A percentile compares a stretch with the other conserved stretches of the same genome.
These are phyloP conservation scores for Moringa oleifera DNA, from an alignment of 345 rosid species.

Conservation along the genomic window DNA sequence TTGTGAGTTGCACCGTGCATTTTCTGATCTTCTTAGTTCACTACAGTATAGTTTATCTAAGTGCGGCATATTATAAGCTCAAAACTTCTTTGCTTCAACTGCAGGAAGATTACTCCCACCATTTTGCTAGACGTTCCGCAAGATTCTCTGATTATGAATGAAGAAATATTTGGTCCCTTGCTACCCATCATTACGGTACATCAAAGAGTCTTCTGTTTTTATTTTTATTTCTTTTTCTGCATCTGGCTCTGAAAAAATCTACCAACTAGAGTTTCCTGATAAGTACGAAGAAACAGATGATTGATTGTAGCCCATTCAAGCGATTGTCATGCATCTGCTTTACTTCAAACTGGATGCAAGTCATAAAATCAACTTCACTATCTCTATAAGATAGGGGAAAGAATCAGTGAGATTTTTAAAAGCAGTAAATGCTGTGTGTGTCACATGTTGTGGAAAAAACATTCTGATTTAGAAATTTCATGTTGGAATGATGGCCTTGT, in stretches of 20 bases:
- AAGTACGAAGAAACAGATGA: background rate
- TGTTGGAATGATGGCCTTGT: background rate
- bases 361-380: background rate
- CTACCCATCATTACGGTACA: constrained; percentile 76
- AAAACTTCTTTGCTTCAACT: constrained; percentile 9
- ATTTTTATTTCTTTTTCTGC: constrained; percentile 6
- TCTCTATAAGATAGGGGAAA: no score
- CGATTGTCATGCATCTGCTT: background rate
- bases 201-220: background rate
- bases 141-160: constrained; percentile 75
- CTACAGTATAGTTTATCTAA: background rate
- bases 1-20: constrained; percentile 52
- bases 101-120: constrained; percentile 82
- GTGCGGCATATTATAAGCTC: background rate
- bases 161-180: constrained; percentile 95
- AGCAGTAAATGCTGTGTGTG: no score
- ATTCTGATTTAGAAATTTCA: background rate
- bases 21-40: background rate
- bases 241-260: no score
- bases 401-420: no score
- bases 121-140: constrained; percentile 77
- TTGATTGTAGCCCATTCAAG: background rate
- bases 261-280: no score
- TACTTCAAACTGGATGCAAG: background rate
- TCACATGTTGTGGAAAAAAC: background rate